These are phyloP conservation scores for Glaciozyma martinii DNA, from an alignment of 768 basidiomycete genomes.

Conservation along the genomic window DNA sequence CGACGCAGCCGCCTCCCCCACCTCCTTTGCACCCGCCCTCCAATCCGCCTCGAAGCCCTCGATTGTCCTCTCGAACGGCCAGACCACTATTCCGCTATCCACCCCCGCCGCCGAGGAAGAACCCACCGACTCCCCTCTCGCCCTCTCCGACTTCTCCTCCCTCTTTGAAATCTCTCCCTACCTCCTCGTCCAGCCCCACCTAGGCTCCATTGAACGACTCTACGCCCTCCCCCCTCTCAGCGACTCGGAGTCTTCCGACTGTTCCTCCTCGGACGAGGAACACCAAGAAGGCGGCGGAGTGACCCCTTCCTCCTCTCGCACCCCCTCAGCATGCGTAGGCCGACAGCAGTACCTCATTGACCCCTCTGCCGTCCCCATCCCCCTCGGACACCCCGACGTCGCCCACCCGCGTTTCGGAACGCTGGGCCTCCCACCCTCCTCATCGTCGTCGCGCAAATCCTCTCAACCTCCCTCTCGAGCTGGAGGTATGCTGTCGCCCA, in stretches of 20 bases:
- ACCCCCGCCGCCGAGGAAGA: background rate
- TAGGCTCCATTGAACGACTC: slow-evolving; percentile 24
- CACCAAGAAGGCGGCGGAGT: background rate
- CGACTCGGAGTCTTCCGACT: background rate
- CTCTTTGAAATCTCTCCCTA: slow-evolving; percentile 26
- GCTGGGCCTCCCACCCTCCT: slow-evolving; percentile 25
- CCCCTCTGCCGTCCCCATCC: slow-evolving; percentile 18
- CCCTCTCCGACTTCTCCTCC: slow-evolving; percentile 22
- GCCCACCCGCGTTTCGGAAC: slow-evolving; percentile 32
- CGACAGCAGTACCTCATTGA: slow-evolving; percentile 23
- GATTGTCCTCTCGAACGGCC: background rate
- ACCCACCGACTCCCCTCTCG: slow-evolving; percentile 5
- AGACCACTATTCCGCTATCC: background rate
- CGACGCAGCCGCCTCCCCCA: background rate
- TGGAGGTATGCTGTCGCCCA: background rate
- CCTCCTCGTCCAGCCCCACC: slow-evolving; percentile 18
- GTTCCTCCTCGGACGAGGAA: background rate
- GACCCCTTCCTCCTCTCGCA: background rate
- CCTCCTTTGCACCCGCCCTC: background rate
- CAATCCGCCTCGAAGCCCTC: background rate
- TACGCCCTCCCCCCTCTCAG: slow-evolving; percentile 20
- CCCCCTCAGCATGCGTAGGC: too few relatives aligned
- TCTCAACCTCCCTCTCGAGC: background rate
- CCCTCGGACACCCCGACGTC: slow-evolving; percentile 27
- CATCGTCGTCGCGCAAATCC: background rate